Conservation (phyloP, 176 grass and related monocot genomes). For the Carex pumila region DNA sequence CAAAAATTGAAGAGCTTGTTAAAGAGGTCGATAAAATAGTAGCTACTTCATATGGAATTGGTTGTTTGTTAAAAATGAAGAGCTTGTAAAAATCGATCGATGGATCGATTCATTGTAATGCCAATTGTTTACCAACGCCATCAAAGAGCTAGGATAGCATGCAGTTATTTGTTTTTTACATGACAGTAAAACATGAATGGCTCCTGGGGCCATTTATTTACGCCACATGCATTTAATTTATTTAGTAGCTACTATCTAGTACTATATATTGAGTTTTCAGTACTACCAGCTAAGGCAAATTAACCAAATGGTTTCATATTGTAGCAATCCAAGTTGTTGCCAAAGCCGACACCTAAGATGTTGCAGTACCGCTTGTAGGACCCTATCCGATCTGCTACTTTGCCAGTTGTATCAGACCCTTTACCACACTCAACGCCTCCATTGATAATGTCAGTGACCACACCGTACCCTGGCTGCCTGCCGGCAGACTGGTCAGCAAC, state of each 20-base stretch:
- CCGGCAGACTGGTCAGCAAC: slow-evolving; percentile 4
- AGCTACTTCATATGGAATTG: too few relatives aligned
- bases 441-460: slow-evolving; percentile 59
- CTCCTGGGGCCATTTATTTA: not conserved
- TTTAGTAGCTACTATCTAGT: not conserved
- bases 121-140: too few relatives aligned
- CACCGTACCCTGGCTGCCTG: slow-evolving; percentile 34
- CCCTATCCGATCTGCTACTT: slow-evolving; percentile 29
- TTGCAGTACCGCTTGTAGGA: slow-evolving; percentile 54
- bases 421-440: slow-evolving; percentile 42
- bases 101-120: too few relatives aligned
- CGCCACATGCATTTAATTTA: not conserved
- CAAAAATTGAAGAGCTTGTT: too few relatives aligned
- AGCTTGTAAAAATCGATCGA: too few relatives aligned
- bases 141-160: too few relatives aligned
- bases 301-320: not conserved
- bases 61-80: too few relatives aligned
- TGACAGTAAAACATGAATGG: not conserved
- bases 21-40: too few relatives aligned
- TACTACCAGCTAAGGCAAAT: not conserved
- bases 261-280: not conserved
- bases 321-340: slow-evolving; percentile 42
- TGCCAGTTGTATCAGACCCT: not conserved
- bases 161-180: too few relatives aligned
- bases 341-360: slow-evolving; percentile 27